Conservation (phyloP, 805 yeast species). For the Myxozyma sirexii region DNA sequence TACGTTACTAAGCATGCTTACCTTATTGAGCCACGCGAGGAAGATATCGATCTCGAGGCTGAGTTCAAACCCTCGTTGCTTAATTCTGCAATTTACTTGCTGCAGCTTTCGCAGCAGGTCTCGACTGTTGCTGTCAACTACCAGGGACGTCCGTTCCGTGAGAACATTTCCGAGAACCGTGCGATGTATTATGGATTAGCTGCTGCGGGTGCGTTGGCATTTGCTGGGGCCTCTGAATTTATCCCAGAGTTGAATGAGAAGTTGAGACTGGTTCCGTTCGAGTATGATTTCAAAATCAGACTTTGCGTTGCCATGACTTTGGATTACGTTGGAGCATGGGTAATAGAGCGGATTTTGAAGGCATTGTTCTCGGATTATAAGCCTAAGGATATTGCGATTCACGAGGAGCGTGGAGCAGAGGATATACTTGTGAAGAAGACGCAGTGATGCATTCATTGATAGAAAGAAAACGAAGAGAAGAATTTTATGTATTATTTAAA, state of each 20-base stretch:
- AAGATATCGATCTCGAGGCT: slow-evolving; percentile 85
- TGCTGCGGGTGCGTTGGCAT: slow-evolving; percentile 86
- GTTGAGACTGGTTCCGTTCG: slow-evolving; percentile 90
- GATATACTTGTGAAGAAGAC: slow-evolving; percentile 22
- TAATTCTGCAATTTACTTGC: slow-evolving; percentile 92
- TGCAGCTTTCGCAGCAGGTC: slow-evolving; percentile 94
- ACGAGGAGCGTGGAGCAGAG: slow-evolving; percentile 25
- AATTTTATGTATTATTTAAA: no score
- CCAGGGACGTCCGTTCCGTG: slow-evolving; percentile 96
- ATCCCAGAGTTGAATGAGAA: slow-evolving; percentile 92
- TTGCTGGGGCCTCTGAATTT: slow-evolving; percentile 91
- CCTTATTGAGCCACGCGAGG: slow-evolving; percentile 88
- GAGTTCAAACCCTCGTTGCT: slow-evolving; percentile 84
- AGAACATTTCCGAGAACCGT: slow-evolving; percentile 82
- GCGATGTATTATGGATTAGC: slow-evolving; percentile 96
- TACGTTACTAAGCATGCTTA: slow-evolving; percentile 84
- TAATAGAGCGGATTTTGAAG: slow-evolving; percentile 78
- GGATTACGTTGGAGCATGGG: slow-evolving; percentile 78
- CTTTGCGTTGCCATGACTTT: slow-evolving; percentile 71
- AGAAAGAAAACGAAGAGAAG: no score
- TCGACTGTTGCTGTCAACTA: slow-evolving; percentile 97
- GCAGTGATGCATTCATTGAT: neutral
- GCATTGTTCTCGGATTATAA: slow-evolving; percentile 84
- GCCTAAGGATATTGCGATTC: slow-evolving; percentile 83
- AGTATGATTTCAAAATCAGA: slow-evolving; percentile 67